Evolutionary conservation across 257 asterid genomes (phyloP).

Genomic region (Gardenia jasminoides): DNA sequence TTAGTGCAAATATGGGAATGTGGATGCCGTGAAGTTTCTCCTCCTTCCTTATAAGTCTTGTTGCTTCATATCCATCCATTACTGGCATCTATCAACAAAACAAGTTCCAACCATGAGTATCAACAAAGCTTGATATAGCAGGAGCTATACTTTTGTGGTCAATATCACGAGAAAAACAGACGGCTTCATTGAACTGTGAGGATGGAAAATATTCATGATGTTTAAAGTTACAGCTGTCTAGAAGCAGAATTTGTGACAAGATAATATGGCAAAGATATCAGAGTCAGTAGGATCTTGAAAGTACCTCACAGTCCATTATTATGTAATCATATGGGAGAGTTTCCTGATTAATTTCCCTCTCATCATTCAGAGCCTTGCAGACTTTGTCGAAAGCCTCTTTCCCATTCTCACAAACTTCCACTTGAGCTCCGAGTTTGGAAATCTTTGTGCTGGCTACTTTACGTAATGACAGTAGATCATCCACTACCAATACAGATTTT

Average conservation of each 20-base stretch:
- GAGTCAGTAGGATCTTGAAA: neutral
- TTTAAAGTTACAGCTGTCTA: neutral
- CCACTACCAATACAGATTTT: constrained; percentile 21
- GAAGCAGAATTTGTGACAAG: too few species aligned
- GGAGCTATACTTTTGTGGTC: too few species aligned
- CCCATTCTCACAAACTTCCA: constrained; percentile 27
- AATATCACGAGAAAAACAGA: neutral
- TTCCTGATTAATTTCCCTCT: neutral
- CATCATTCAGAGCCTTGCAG: constrained; percentile 16
- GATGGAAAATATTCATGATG: neutral
- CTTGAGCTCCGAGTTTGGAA: constrained; percentile 17
- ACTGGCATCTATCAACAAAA: constrained; percentile 22
- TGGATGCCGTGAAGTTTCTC: constrained; percentile 17
- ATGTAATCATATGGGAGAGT: constrained; percentile 22
- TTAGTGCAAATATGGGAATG: constrained; percentile 22
- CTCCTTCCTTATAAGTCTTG: constrained; percentile 18
- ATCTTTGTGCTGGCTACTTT: neutral
- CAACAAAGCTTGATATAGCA: too few species aligned
- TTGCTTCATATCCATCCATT: constrained; percentile 26
- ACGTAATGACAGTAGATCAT: neutral
- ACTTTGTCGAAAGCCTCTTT: constrained; percentile 25
- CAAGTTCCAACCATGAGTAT: neutral
- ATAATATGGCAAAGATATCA: neutral
- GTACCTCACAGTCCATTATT: constrained; percentile 36
- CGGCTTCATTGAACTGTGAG: neutral